Base-by-base conservation (phyloP, 1,139 yeast genomes). In the Sugiyamaella pinicola region DNA sequence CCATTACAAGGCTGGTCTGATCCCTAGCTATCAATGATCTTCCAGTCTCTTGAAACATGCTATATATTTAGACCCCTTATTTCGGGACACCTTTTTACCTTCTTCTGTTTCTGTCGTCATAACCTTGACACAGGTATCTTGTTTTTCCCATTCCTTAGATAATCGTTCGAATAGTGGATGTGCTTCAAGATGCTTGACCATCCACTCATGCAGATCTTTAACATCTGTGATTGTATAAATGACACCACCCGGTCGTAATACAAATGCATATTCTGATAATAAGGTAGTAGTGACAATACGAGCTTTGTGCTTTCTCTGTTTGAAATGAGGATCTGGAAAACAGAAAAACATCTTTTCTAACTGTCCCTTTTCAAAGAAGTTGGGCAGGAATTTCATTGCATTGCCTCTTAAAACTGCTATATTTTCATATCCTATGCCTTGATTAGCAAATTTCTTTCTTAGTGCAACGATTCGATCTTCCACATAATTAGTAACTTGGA, bases 311-410 rank as follows among this genome's bases (percentile, higher is more conserved):
- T 93, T 93, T 65, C 99, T 80, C 70, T 89, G 96, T 68, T 93
- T 93, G 76, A 93, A 93, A 70, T 95, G 99, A 12, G 99, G 99
- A 71, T 93, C 99, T 17, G 99, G 99, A 79, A 93, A 93, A 71
- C 99, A 95, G 74, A 95, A 93, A 72, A 93, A 93, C 82, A 93
- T 87, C 75, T 93, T 93, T 37, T 85, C 82, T 51, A 93, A 75
- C 69, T 72, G 78, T 4, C 84, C 84, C 69, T 85, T 84, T 53
- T 78, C 75, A 73, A 95, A 93, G 69, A 95, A 93, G 69, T 93
- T 93, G 29, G 99, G 98, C 59, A 91, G 74, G 66, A 93, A 93
- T 71, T 93, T 93, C 99, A 95, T 95, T 40, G 98, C 96, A 68
- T 93, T 93, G 22, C 95, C 98, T 68, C 99, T 79, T 52, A 93